These are phyloP conservation scores for Paraphoma chrysanthemicola DNA, from an alignment of 2,329 filamentous ascomycete species.

Conservation along the genomic window DNA sequence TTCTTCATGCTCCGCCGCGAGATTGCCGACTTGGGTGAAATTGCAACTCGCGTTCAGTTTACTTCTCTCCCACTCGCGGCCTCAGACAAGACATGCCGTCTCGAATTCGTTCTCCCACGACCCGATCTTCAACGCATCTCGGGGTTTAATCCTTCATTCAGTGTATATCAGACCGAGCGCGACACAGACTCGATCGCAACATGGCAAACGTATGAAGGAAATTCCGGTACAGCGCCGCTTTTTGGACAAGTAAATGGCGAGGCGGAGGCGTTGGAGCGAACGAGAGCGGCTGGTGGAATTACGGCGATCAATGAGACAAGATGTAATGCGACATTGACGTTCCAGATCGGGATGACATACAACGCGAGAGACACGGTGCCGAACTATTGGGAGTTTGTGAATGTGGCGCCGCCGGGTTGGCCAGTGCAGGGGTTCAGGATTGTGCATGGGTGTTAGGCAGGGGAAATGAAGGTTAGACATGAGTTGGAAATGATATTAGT, in stretches of 20 bases:
- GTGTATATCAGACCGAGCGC: conserved; percentile 31
- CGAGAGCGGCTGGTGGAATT: conserved; percentile 21
- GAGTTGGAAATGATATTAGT: background rate
- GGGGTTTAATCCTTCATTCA: conserved; percentile 31
- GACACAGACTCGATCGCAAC: conserved; percentile 18
- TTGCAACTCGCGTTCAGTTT: conserved; percentile 37
- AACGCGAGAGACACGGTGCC: conserved; percentile 18
- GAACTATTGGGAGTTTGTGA: conserved; percentile 39
- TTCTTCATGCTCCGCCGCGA: conserved; percentile 42
- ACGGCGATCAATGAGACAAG: conserved; percentile 20
- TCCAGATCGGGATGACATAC: conserved; percentile 37
- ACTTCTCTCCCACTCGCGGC: conserved; percentile 4
- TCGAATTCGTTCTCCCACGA: conserved; percentile 34
- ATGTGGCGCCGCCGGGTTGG: conserved; percentile 29
- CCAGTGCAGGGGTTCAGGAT: conserved; percentile 38
- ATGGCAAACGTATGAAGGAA: conserved; percentile 29
- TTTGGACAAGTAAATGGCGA: conserved; percentile 35
- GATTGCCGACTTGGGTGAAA: conserved; percentile 18
- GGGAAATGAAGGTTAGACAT: background rate
- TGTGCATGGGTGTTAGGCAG: conserved; percentile 29
- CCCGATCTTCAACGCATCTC: conserved; percentile 14
- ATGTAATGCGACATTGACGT: conserved; percentile 38
- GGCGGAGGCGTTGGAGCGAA: conserved; percentile 15
- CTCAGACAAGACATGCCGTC: conserved; percentile 27
- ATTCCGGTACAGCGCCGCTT: conserved; percentile 5